phyloP scores from a whole-genome alignment of 2,329 filamentous ascomycete genomes.

The Aspergillus ochraceoroseus region DNA sequence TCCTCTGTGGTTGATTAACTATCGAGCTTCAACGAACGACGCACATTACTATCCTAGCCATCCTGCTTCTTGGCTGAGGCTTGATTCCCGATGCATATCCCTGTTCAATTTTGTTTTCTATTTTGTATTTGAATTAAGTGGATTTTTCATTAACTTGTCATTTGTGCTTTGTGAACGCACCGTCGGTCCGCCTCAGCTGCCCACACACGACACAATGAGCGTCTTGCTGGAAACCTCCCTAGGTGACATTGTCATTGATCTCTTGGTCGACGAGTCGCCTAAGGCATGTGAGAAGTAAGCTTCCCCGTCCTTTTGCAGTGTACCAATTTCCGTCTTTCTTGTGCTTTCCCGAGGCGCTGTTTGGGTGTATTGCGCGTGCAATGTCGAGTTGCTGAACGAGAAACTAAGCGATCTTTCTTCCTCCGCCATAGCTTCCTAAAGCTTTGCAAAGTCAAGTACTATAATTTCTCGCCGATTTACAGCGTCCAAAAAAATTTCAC shows the following conservation, averaged over 20 bases:
- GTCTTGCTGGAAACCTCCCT: conserved; percentile 88
- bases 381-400: conserved; percentile 51
- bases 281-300: conserved; percentile 92
- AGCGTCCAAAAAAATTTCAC: conserved; percentile 92
- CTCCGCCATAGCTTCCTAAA: conserved; percentile 73
- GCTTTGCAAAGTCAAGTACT: conserved; percentile 98
- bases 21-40: not conserved
- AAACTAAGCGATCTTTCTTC: conserved; percentile 48
- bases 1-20: not conserved
- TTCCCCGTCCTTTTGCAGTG: conserved; percentile 11
- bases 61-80: not conserved
- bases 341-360: not conserved
- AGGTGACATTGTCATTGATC: conserved; percentile 91
- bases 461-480: conserved; percentile 93
- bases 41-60: conserved; percentile 1
- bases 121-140: conserved; percentile 1
- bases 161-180: conserved; percentile 11
- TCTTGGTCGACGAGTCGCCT: conserved; percentile 81
- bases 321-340: no score
- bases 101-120: not conserved
- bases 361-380: conserved; percentile 22
- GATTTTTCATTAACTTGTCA: conserved; percentile 8
- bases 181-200: conserved; percentile 18
- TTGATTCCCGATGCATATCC: conserved; percentile 1
- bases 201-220: conserved; percentile 59